Evolutionary conservation across 2,329 filamentous ascomycete species (phyloP), one percentile per base, ranked within the genome.

Genomic region (Sporothrix phasma): DNA sequence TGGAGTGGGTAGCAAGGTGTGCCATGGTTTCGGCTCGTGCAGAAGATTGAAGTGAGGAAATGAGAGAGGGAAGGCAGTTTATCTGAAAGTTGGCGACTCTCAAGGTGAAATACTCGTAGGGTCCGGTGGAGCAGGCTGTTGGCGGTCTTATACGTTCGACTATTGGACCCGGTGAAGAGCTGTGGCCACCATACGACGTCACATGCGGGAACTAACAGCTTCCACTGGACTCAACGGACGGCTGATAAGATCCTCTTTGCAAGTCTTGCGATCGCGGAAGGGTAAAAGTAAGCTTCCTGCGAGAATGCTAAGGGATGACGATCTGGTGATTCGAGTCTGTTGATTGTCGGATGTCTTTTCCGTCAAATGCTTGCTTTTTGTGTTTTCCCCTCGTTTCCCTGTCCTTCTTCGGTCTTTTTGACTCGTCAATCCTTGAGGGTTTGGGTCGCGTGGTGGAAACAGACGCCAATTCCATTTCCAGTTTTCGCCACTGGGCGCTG

Each of bases 1-100:
- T 69, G 37, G 69, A 71, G 66, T 67, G 69, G 62, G 71, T 66
- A 22, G 68, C 64, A 37, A 69, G 64, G 13, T 66, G 41, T 4
- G 68, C 31, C 60, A 70, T 70, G 43, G 39, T 37, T 10, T 37
- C 31, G 37, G 51, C 11, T 22, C 4, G 29, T 46, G n/a, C 19
- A 11, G 41, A 3, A 19, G 49, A n/a, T 59, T 7, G 37, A 31
- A 41, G 15, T 19, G 49, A 34, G 15, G 8, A 31, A 47, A 60
- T 37, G 49, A 15, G 17, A 31, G 11, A 22, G 37, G 19, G 22
- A 8, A 34, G 29, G 13, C 11, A 17, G 43, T 1, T 6, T 13
- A 13, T 2, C 34, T 37, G 10, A 17, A 29, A 43, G 10, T 26
- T 59, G 39, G n/a, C 22, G 3, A 4, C 5, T n/a, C 8, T 7